These are phyloP conservation scores for Saccharomyces hybrid DNA, from an alignment of 1,139 yeast genomes.

Conservation along the genomic window DNA sequence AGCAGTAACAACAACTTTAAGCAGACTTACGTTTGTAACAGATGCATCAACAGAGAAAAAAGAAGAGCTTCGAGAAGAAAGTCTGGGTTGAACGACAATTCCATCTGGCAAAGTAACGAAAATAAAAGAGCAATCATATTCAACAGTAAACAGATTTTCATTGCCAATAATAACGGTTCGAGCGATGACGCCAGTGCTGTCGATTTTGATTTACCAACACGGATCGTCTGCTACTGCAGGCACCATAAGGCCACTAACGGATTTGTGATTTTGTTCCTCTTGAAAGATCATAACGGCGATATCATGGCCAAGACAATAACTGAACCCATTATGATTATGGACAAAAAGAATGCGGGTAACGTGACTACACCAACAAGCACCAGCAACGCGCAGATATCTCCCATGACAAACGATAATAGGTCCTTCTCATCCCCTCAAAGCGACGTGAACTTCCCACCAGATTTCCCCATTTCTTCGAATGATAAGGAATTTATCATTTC, in stretches of 20 bases:
- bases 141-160: constrained; percentile 80
- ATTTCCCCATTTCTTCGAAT: neutral
- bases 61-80: constrained; percentile 87
- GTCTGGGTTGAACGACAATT: constrained; percentile 58
- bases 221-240: constrained; percentile 92
- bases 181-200: constrained; percentile 23
- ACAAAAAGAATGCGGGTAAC: constrained; percentile 48
- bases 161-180: constrained; percentile 55
- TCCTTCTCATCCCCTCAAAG: neutral
- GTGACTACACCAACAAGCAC: neutral
- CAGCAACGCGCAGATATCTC: neutral
- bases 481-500: neutral
- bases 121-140: constrained; percentile 78
- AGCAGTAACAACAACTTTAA: constrained; percentile 16
- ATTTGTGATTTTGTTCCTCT: constrained; percentile 60
- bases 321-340: constrained; percentile 80
- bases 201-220: constrained; percentile 60
- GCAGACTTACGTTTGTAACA: constrained; percentile 70
- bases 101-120: constrained; percentile 69
- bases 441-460: neutral
- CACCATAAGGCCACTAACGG: constrained; percentile 85
- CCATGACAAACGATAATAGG: neutral
- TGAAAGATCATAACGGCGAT: constrained; percentile 51
- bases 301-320: constrained; percentile 69
- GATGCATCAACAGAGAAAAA: constrained; percentile 86